A percentile compares a stretch with the other conserved stretches of the same genome.
These are phyloP conservation scores for Scheffersomyces coipomensis DNA, from an alignment of 805 yeast genomes.

Conservation along the genomic window DNA sequence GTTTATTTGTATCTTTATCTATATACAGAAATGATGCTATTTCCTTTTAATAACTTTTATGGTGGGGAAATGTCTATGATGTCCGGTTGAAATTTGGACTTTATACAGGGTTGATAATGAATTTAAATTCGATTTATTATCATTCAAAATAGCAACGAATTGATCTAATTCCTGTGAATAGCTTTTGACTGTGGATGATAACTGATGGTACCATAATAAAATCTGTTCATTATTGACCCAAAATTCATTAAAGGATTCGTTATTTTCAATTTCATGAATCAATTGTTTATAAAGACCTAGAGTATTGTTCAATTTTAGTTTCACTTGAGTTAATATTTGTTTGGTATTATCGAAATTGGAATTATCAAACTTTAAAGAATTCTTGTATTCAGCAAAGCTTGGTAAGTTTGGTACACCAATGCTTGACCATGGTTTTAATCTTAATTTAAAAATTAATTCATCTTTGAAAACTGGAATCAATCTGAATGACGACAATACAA, in stretches of 20 bases:
- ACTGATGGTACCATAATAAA: slow-evolving; percentile 15
- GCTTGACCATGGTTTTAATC: slow-evolving; percentile 77
- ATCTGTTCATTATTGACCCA: slow-evolving; percentile 3
- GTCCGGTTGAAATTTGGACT: slow-evolving; percentile 12
- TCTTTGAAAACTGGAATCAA: slow-evolving; percentile 10
- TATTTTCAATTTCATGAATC: slow-evolving; percentile 1
- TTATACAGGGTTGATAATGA: slow-evolving; percentile 7
- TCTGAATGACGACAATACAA: slow-evolving; percentile 16
- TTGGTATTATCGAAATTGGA: not conserved
- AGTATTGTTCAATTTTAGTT: slow-evolving; percentile 1
- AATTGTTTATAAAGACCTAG: slow-evolving; percentile 2
- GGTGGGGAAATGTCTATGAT: slow-evolving; percentile 25
- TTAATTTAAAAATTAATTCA: slow-evolving; percentile 36
- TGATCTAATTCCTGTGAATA: slow-evolving; percentile 13
- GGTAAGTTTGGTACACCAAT: slow-evolving; percentile 78
- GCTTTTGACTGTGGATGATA: slow-evolving; percentile 14
- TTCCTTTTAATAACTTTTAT: too few species aligned
- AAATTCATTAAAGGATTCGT: slow-evolving; percentile 2
- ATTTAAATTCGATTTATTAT: slow-evolving; percentile 4
- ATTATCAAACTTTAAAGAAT: slow-evolving; percentile 10
- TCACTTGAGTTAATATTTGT: slow-evolving; percentile 3
- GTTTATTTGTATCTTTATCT: not conserved
- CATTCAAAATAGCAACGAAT: slow-evolving; percentile 2
- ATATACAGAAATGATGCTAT: slow-evolving; percentile 3
- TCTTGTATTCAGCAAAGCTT: slow-evolving; percentile 36